Evolutionary conservation across 2,329 filamentous ascomycete genomes (phyloP).

Genomic region (Hypoxylon sp.): DNA sequence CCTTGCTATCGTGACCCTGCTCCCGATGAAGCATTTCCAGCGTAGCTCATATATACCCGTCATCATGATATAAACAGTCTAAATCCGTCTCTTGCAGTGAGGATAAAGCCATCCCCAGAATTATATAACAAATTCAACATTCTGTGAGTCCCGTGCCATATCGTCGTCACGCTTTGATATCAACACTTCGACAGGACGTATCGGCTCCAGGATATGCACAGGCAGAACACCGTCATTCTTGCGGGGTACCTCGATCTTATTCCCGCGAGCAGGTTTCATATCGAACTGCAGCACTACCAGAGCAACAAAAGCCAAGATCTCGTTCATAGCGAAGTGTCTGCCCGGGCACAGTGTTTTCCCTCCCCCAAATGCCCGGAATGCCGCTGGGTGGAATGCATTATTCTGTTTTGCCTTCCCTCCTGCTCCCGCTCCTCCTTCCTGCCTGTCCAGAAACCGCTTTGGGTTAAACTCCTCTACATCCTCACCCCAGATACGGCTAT

Average conservation of each 20-base stretch:
- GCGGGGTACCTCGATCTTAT: constrained; percentile 47
- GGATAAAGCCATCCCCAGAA: not conserved
- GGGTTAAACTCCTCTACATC: constrained; percentile 61
- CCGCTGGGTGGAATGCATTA: constrained; percentile 49
- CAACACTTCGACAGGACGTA: constrained; percentile 46
- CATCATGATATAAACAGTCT: constrained; percentile 15
- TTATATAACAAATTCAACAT: constrained; percentile 41
- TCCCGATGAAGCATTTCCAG: constrained; percentile 3
- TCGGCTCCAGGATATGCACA: constrained; percentile 54
- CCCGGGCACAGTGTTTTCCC: constrained; percentile 60
- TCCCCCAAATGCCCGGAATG: constrained; percentile 59
- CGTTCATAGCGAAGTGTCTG: constrained; percentile 58
- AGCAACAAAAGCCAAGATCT: constrained; percentile 57
- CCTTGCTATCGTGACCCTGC: not conserved
- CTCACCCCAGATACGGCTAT: constrained; percentile 61
- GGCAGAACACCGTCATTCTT: constrained; percentile 54
- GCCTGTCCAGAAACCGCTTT: constrained; percentile 56
- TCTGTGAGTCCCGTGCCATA: not conserved
- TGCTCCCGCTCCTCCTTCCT: not conserved
- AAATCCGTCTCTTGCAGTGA: not conserved
- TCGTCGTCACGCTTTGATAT: constrained; percentile 44
- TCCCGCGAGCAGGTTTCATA: constrained; percentile 39
- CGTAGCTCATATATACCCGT: constrained; percentile 22
- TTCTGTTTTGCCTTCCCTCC: constrained; percentile 18
- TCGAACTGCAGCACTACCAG: constrained; percentile 55